Percentiles rank a stretch among this genome's conserved stretches.
Conservation (phyloP, 495 filamentous ascomycete species). For the Daldinia decipiens region DNA sequence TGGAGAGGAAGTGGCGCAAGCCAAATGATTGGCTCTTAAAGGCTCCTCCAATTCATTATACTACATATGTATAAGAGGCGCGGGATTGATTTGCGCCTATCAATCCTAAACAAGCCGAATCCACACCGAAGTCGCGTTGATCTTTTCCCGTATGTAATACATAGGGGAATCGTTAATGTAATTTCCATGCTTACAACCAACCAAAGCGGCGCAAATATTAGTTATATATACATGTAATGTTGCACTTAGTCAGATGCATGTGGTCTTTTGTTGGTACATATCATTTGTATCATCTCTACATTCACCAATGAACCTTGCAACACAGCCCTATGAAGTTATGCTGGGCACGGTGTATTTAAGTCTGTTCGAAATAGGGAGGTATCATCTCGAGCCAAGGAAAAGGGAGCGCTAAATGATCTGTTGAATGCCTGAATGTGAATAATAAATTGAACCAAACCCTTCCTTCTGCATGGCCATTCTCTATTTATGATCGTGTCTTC, state of each 20-base stretch:
- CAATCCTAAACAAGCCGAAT: conserved; percentile 23
- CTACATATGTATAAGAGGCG: neutral
- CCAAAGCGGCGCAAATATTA: too few relatives aligned
- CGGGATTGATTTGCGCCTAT: conserved; percentile 18
- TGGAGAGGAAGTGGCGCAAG: conserved; percentile 1
- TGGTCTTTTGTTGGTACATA: too few relatives aligned
- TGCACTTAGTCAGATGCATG: too few relatives aligned
- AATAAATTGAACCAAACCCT: conserved; percentile 23
- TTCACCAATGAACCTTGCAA: conserved; percentile 1
- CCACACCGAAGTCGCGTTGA: conserved; percentile 9
- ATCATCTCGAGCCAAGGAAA: conserved; percentile 6
- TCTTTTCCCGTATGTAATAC: conserved; percentile 16
- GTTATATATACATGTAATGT: too few relatives aligned
- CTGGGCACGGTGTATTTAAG: neutral
- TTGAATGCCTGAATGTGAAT: neutral
- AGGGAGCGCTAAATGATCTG: conserved; percentile 2
- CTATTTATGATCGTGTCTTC: neutral
- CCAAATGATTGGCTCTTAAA: neutral
- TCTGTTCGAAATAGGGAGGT: conserved; percentile 25
- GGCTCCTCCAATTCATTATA: neutral
- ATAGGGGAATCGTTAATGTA: conserved; percentile 18
- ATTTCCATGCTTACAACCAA: neutral
- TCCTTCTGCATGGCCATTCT: neutral
- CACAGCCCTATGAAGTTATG: conserved; percentile 17
- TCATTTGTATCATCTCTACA: too few relatives aligned